Base-by-base conservation (phyloP, 805 yeast genomes). In the Sugiyamaella mastotermitis region DNA sequence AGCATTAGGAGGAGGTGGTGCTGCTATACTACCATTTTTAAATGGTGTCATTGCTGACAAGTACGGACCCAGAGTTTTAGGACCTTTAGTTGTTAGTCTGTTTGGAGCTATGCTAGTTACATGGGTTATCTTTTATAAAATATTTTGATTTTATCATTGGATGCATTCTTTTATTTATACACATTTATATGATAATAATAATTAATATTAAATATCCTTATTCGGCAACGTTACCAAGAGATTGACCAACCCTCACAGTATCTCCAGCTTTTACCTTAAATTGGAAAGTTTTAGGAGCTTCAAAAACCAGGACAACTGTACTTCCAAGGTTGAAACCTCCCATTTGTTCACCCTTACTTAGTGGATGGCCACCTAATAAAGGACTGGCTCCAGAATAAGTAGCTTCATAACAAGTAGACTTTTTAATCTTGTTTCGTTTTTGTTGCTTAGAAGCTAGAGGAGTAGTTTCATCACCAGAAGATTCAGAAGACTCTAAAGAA, bases 241-340 rank as follows among this genome's bases (percentile, higher is more conserved):
- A 38, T 63, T 90, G 81, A 9, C 98, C 98, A 77, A 90, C 77
- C 56, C 78, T 77, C 33, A 92, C 87, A 47, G 67, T 72, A 49
- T 86, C 80, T n/a, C 94, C 94, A 11, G 72, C 71, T 33, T 71
- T 65, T 31, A 87, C 71, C 25, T 72, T 64, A 55, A 87, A 92
- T 52, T 74, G 62, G 60, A 90, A 92, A 44, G 71, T 66, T 41
- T 71, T 72, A 18, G 98, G 98, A 1, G 97, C 98, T 64, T 92
- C 98, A 62, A 92, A 92, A 16, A 90, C 94, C 47, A 92, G 68
- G 13, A 92, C 98, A n/a, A 92, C 92, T 0, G 99, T 92, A 20
- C 94, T 82, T 0, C 99, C 99, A 37, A 92, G 69, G 66, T 83
- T 83, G 64, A 92, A 92, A 0, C 98, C 98, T 29, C 99, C 99